phyloP scores from a whole-genome alignment of 2,329 filamentous ascomycete species.

The Microsporum audouinii region DNA sequence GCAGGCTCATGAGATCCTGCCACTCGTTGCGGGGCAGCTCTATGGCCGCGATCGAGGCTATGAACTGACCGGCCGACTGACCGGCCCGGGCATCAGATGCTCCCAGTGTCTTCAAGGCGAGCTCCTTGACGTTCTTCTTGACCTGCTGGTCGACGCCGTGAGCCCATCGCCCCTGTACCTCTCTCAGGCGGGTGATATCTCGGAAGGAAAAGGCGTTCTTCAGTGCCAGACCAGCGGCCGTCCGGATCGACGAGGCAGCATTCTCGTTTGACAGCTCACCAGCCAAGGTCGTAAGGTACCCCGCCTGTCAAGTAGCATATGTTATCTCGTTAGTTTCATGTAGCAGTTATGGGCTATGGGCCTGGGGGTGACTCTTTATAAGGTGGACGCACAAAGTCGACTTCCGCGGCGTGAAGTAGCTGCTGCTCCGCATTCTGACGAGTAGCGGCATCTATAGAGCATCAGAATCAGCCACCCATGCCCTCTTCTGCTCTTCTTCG shows the following conservation, averaged over 20 bases:
- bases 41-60: conserved; percentile 86
- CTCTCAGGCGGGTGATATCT: conserved; percentile 74
- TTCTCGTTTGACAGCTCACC: conserved; percentile 88
- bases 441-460: conserved; percentile 63
- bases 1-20: conserved; percentile 74
- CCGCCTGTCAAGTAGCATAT: conserved; percentile 48
- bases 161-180: conserved; percentile 89
- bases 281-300: conserved; percentile 85
- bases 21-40: conserved; percentile 90
- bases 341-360: conserved; percentile 13
- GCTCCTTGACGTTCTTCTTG: conserved; percentile 77
- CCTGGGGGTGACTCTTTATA: conserved; percentile 13
- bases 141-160: conserved; percentile 67
- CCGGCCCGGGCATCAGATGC: conserved; percentile 74
- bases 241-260: conserved; percentile 71
- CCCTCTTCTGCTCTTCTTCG: not conserved
- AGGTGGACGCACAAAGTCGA: conserved; percentile 69
- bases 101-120: conserved; percentile 75
- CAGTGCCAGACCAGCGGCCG: conserved; percentile 86
- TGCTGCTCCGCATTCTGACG: conserved; percentile 90
- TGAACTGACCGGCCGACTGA: conserved; percentile 83
- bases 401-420: conserved; percentile 81
- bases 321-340: conserved; percentile 11
- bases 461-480: not conserved
- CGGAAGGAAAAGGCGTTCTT: conserved; percentile 97